Evolutionary conservation across 306 rosid genomes (phyloP).

Genomic region (Parietaria judaica): DNA sequence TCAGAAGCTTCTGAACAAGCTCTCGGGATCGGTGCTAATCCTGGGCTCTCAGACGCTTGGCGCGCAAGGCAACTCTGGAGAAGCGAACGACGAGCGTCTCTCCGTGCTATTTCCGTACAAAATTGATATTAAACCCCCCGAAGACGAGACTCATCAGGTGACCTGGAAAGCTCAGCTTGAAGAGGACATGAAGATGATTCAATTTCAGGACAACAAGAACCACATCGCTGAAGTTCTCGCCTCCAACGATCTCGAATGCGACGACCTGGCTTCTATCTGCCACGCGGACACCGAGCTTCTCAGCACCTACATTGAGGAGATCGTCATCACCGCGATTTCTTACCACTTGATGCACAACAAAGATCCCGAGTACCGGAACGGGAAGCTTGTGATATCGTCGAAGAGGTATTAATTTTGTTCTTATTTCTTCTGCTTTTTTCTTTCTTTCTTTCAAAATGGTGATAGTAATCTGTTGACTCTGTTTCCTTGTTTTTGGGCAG

Average conservation of each 20-base stretch:
- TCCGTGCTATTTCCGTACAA: constrained; percentile 52
- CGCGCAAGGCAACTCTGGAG: constrained; percentile 33
- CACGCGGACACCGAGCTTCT: constrained; percentile 54
- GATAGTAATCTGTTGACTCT: constrained; percentile 15
- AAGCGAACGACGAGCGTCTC: constrained; percentile 53
- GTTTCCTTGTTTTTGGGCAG: constrained; percentile 36
- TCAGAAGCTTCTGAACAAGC: constrained; percentile 56
- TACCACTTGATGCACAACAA: constrained; percentile 54
- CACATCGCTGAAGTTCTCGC: constrained; percentile 83
- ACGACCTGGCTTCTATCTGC: constrained; percentile 62
- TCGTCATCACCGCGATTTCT: constrained; percentile 69
- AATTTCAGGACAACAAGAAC: constrained; percentile 74
- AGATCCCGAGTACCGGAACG: constrained; percentile 79
- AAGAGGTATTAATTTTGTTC: constrained; percentile 38
- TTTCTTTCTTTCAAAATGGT: not conserved
- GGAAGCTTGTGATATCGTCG: constrained; percentile 81
- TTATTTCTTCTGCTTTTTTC: constrained; percentile 2
- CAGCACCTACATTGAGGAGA: constrained; percentile 64
- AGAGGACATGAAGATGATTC: constrained; percentile 58
- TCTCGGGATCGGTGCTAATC: constrained; percentile 69
- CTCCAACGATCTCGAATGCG: constrained; percentile 76
- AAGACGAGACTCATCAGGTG: constrained; percentile 52
- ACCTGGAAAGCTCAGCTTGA: constrained; percentile 70
- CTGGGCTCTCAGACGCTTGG: constrained; percentile 65
- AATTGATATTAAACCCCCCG: constrained; percentile 52